Evolutionary conservation across 352 stramenopile genomes (phyloP).

Genomic region (Pythium apleroticum): DNA sequence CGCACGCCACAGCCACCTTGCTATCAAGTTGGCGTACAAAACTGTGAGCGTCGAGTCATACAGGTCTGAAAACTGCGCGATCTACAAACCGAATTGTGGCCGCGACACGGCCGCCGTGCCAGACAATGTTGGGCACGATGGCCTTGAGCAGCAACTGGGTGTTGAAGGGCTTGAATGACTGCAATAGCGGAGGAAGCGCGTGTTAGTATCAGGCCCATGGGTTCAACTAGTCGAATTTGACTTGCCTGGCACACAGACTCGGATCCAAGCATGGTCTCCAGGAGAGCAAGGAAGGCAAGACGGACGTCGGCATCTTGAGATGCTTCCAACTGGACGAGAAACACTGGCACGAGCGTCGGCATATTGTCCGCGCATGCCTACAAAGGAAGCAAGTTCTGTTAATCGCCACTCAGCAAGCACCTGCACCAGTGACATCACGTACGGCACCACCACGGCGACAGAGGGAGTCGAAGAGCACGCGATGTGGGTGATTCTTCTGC

Average conservation of each 20-base stretch:
- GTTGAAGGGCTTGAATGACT: conserved; percentile 72
- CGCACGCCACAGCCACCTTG: conserved; percentile 87
- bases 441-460: conserved; percentile 64
- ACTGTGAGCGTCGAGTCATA: neutral
- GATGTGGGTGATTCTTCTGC: conserved; percentile 60
- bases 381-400: neutral
- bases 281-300: conserved; percentile 76
- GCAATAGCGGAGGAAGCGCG: neutral
- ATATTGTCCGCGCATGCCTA: conserved; percentile 68
- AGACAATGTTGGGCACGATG: conserved; percentile 90
- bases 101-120: conserved; percentile 82
- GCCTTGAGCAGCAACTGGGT: conserved; percentile 61
- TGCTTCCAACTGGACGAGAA: conserved; percentile 67
- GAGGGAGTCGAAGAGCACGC: conserved; percentile 78
- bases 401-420: neutral
- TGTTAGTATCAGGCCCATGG: too few relatives aligned
- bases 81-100: conserved; percentile 70
- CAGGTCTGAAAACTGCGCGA: neutral
- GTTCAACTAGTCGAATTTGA: neutral
- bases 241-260: conserved; percentile 55
- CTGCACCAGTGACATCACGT: conserved; percentile 9
- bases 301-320: conserved; percentile 72
- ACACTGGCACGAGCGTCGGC: conserved; percentile 51
- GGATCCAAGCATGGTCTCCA: conserved; percentile 78
- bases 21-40: conserved; percentile 27